Evolutionary conservation across 2,329 filamentous ascomycete genomes (phyloP).

Genomic region (Microsporum ferrugineum): DNA sequence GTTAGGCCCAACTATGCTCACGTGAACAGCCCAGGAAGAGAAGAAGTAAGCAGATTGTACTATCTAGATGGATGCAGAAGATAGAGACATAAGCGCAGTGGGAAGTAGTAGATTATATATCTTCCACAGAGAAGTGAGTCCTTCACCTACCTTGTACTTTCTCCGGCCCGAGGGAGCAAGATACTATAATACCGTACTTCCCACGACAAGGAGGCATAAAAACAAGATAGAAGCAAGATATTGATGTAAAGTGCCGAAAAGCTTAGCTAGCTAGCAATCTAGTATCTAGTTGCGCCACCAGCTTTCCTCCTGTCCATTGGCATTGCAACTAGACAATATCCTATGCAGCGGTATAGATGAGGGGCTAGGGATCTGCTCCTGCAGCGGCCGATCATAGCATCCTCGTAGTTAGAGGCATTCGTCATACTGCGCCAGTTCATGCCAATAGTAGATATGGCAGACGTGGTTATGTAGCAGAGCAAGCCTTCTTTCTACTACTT

Average conservation of each 20-base stretch:
- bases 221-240: neutral
- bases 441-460: no score
- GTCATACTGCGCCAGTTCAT: neutral
- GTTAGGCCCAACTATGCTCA: neutral
- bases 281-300: neutral
- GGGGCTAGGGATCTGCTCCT: neutral
- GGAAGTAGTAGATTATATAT: neutral
- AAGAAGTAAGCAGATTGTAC: neutral
- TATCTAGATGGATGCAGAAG: neutral
- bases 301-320: neutral
- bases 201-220: neutral
- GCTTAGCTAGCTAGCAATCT: neutral
- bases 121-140: no score
- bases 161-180: neutral
- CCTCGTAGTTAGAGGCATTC: neutral
- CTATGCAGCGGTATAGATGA: neutral
- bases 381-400: neutral
- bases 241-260: neutral
- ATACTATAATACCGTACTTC: neutral
- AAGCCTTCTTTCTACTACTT: neutral
- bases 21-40: neutral
- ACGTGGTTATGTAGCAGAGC: no score
- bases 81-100: neutral
- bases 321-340: neutral
- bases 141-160: neutral